phyloP scores from a whole-genome alignment of 2,329 filamentous ascomycete species.

The Ophiostoma piceae region DNA sequence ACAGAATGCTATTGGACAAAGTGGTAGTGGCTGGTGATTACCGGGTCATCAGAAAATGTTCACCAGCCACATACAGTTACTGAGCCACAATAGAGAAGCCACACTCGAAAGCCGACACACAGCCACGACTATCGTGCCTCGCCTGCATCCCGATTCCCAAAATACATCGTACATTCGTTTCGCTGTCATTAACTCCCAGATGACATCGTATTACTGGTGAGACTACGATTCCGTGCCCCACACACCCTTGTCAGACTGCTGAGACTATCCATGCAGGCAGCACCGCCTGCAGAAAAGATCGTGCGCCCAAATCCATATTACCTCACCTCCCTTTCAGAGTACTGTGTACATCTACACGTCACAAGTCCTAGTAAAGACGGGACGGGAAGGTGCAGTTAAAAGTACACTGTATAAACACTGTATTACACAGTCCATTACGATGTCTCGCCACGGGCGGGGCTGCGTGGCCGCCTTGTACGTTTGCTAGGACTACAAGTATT shows the following conservation, averaged over 20 bases:
- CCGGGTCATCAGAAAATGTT: neutral
- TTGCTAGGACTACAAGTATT: neutral
- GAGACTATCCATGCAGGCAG: too few species aligned
- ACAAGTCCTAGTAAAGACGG: neutral
- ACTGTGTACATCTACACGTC: neutral
- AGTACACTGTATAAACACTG: neutral
- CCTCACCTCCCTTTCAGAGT: neutral
- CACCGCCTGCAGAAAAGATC: too few species aligned
- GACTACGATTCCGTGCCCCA: too few species aligned
- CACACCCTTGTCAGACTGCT: too few species aligned
- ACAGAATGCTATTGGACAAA: neutral
- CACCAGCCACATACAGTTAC: neutral
- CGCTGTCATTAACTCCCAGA: too few species aligned
- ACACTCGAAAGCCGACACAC: neutral
- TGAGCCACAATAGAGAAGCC: neutral
- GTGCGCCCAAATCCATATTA: too few species aligned
- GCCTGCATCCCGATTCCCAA: too few species aligned
- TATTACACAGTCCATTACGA: neutral
- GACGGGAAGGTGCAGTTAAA: neutral
- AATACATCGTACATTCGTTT: too few species aligned
- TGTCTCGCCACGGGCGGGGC: neutral
- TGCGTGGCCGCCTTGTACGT: neutral
- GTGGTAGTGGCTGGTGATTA: neutral
- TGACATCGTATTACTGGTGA: too few species aligned
- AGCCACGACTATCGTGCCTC: neutral